Evolutionary conservation across 495 filamentous ascomycete species (phyloP).

Genomic region (Penicillium verhagenii): DNA sequence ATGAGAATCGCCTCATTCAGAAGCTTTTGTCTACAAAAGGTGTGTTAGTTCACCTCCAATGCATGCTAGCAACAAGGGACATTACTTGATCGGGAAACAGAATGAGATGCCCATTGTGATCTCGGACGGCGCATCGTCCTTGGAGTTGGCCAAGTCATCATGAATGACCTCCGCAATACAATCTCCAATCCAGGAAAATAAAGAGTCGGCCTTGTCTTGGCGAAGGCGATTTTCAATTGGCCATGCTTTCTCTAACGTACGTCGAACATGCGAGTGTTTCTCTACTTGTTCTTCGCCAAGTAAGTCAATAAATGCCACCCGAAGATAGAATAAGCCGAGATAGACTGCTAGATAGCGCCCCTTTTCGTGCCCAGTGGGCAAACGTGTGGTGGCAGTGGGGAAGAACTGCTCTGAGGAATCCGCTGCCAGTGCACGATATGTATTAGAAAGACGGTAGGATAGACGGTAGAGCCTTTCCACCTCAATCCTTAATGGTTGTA

Average conservation of each 20-base stretch:
- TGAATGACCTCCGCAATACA: constrained; percentile 67
- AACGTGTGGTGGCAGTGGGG: constrained; percentile 67
- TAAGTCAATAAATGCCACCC: constrained; percentile 71
- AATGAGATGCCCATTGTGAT: constrained; percentile 74
- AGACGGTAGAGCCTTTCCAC: constrained; percentile 48
- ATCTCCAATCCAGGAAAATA: constrained; percentile 74
- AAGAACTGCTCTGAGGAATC: constrained; percentile 66
- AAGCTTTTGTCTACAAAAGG: constrained; percentile 56
- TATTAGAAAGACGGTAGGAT: constrained; percentile 52
- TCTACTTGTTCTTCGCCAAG: constrained; percentile 38
- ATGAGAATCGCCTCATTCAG: constrained; percentile 70
- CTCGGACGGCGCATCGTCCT: constrained; percentile 38
- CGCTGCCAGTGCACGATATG: constrained; percentile 58
- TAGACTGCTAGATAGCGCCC: constrained; percentile 72
- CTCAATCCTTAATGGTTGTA: constrained; percentile 26
- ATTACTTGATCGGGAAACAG: constrained; percentile 75
- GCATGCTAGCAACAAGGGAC: not conserved
- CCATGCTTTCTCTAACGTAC: constrained; percentile 67
- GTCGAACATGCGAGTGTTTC: constrained; percentile 40
- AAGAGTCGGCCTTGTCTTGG: constrained; percentile 60
- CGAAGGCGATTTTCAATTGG: constrained; percentile 71
- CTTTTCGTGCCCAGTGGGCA: constrained; percentile 56
- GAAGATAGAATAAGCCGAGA: constrained; percentile 71
- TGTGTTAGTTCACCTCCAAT: not conserved
- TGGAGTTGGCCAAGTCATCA: constrained; percentile 35